Base-by-base conservation (phyloP, 345 rosid species). In the Brassica juncea region DNA sequence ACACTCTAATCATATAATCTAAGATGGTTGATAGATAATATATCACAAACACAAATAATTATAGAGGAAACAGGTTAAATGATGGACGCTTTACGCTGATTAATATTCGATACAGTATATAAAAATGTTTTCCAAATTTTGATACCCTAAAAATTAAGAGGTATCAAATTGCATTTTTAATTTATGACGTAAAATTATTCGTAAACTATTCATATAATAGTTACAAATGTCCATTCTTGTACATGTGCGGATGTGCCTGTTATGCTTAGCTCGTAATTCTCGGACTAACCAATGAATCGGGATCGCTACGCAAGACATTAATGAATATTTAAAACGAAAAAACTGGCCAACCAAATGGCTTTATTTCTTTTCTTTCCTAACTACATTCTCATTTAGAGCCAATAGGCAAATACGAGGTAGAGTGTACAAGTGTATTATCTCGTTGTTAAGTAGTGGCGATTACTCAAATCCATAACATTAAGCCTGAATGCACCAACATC, bases 381-480 rank as follows among this genome's bases (percentile, higher is more conserved):
- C 49, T 42, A 11, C 4, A 42, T 42, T 4, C n/a, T 42, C 49
- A 10, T 42, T 42, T 42, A 0, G 60, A 37, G 60, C 21, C 66
- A 44, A 44, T 54, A 71, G 67, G 30, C 57, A 70, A 49, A 32
- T 37, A 34, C 57, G 55, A 70, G 59, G 27, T 78, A 14, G 61
- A 68, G 70, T 73, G 70, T 68, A 37, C 64, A 73, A 52, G 70
- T 59, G 25, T 34, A 28, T 61, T 44, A 54, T 61, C 14, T 80
- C 70, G 78, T 68, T 73, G 65, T 79, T 21, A 21, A 59, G 60
- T 73, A 60, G 79, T 80, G 15, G 15, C 54, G 10, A 27, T 69
- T 63, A 69, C 82, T 80, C 79, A 62, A 80, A 54, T 49, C 31
- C 44, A 79, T 73, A 61, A 47, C 74, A 67, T 73, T 73, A 19